Conservation (phyloP, 768 basidiomycete genomes). For the Tulasnella sp. region DNA sequence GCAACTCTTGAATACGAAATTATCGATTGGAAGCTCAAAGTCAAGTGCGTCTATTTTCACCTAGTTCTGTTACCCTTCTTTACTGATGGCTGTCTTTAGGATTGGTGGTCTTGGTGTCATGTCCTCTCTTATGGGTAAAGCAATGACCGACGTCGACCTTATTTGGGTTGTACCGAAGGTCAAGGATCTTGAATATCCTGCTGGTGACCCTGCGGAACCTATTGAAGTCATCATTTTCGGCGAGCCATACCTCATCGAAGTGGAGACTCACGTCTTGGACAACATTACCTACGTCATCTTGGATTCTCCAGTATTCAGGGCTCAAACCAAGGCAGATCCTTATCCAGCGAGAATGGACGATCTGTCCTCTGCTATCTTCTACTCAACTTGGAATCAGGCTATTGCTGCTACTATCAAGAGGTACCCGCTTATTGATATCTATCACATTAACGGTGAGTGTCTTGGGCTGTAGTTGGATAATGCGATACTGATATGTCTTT, state of each 20-base stretch:
- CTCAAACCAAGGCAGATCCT: slow-evolving; percentile 90
- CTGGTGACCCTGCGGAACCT: slow-evolving; percentile 81
- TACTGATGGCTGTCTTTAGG: slow-evolving; percentile 16
- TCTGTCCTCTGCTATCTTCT: slow-evolving; percentile 90
- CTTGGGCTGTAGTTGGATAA: background rate
- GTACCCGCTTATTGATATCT: slow-evolving; percentile 77
- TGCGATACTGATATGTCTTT: background rate
- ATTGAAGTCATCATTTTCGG: slow-evolving; percentile 95
- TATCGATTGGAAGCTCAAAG: slow-evolving; percentile 94
- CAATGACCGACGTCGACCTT: slow-evolving; percentile 92
- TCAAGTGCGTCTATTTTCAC: slow-evolving; percentile 36
- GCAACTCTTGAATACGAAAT: slow-evolving; percentile 92
- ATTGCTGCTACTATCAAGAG: slow-evolving; percentile 85
- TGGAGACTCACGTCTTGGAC: slow-evolving; percentile 83
- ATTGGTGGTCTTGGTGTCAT: slow-evolving; percentile 96
- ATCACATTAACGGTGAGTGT: slow-evolving; percentile 59
- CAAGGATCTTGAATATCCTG: slow-evolving; percentile 85
- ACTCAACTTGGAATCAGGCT: slow-evolving; percentile 96
- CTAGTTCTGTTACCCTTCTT: background rate
- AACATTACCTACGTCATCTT: slow-evolving; percentile 93
- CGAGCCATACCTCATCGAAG: slow-evolving; percentile 89
- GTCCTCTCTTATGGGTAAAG: slow-evolving; percentile 95
- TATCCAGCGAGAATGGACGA: slow-evolving; percentile 98
- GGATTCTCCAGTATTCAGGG: slow-evolving; percentile 91
- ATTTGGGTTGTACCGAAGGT: slow-evolving; percentile 93